Base-by-base conservation (phyloP, 2,329 filamentous ascomycete species). In the Fusarium fracticaudum region DNA sequence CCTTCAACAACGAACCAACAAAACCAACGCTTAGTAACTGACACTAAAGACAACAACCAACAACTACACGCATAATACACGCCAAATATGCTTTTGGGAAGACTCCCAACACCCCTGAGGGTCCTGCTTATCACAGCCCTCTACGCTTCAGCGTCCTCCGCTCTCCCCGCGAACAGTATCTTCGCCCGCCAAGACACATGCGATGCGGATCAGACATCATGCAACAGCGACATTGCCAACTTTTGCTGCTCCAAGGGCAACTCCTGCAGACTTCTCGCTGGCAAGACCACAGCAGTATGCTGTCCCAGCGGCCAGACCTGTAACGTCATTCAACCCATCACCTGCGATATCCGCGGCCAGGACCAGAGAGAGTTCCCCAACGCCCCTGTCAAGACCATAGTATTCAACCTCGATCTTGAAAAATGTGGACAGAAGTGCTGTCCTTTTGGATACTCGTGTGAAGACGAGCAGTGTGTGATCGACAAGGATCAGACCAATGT, bases 371-470 rank as follows among this genome's bases (percentile, higher is more conserved):
- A 83, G 24, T 83, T 90, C 71, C 90, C 91, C 17, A 82, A 85
- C 33, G 90, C 90, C 38, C 85, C 88, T 35, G 84, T 94, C 76
- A 93, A 94, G 82, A 92, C 93, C 1, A 90, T 89, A 15, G 87
- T 90, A 14, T 88, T 93, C 37, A 85, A 85, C 24, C 85, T 87
- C 15, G 82, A 84, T 17, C 84, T 95, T 20, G 81, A 84, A 5
- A 85, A 82, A 26, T 95, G 93, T 76, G 91, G 88, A 20, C 79
- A 76, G 24, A 81, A 61, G 31, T 95, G 93, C 82, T 95, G 93
- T 79, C 93, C 93, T 0, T 91, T 91, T 80, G 93, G 93, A 6
- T 95, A 92, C 82, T 83, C 84, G 4, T 95, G 93, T 82, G 81
- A 87, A 41, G 79, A 79, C 60, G 83, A 83, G n/a, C 71, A 83